Base-by-base conservation (phyloP, 345 rosid species). In the Eucalyptus pauciflora region DNA sequence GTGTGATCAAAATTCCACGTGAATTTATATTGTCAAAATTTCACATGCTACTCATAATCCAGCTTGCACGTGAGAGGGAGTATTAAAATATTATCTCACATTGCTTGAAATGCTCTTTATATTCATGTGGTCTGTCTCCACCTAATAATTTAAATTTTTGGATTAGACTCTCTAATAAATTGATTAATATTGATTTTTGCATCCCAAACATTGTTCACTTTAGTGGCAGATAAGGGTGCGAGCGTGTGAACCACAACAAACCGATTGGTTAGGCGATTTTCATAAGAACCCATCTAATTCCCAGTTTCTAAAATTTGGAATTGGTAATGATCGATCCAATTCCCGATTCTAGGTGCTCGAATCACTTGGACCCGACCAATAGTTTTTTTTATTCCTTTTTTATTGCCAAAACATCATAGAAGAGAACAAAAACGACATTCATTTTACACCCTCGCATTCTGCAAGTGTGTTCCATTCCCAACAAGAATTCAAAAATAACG, bases 241-340 rank as follows among this genome's bases (percentile, higher is more conserved):
- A 62, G 18, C 33, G 29, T 0, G 1, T 14, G 5, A 62, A 62
- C 18, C 1, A 13, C 1, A 62, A 12, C 37, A 3, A 29, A 62
- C 0, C 1, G 0, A 7, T 13, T 29, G 0, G 0, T 13, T 20
- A 7, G 10, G 58, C 0, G 1, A 52, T 52, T 52, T 25, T 52
- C 58, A 20, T 2, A 52, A 18, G 10, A 52, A 52, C 58, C 0
- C 25, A 52, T 20, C 4, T 1, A 5, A 62, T 62, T 27, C 33
- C 0, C 8, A 13, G 0, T 62, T 13, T 8, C 16, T 62, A 62
- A 60, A 62, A 62, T 62, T 27, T 62, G 31, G 17, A 62, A 27
- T 8, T 0, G 0, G 8, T 64, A 29, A 64, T n/a, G 13, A n/a
- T 29, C 0, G 0, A 15, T n/a, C 18, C 10, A 0, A 7, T n/a